These are phyloP conservation scores for Penicillium pancosmium DNA, from an alignment of 495 filamentous ascomycete genomes.

Conservation along the genomic window DNA sequence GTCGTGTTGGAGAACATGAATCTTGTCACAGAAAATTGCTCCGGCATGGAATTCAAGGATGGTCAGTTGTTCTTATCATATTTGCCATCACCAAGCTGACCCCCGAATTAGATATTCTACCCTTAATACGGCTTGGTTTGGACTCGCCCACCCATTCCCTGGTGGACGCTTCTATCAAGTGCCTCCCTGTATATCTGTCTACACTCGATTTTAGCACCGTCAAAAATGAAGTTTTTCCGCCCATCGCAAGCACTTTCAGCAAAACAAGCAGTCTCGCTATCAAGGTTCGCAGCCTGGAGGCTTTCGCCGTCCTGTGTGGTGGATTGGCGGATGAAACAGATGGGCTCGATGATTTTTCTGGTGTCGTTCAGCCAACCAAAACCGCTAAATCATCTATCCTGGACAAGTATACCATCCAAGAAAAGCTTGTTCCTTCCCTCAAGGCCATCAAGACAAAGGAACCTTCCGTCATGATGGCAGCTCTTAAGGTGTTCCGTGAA, in stretches of 20 bases:
- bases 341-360: slow-evolving; percentile 67
- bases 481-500: slow-evolving; percentile 78
- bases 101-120: slow-evolving; percentile 68
- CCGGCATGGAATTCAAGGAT: slow-evolving; percentile 92
- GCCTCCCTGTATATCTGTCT: slow-evolving; percentile 71
- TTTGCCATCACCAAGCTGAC: slow-evolving; percentile 9
- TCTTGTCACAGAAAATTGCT: slow-evolving; percentile 74
- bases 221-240: slow-evolving; percentile 92
- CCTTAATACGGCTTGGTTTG: slow-evolving; percentile 76
- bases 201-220: slow-evolving; percentile 93
- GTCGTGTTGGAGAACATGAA: slow-evolving; percentile 81
- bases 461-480: slow-evolving; percentile 95
- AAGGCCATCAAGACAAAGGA: slow-evolving; percentile 97
- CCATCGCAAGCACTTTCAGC: slow-evolving; percentile 85
- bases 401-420: slow-evolving; percentile 97
- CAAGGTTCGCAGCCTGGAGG: slow-evolving; percentile 88
- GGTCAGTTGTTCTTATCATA: slow-evolving; percentile 49
- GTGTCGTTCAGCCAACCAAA: slow-evolving; percentile 53
- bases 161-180: slow-evolving; percentile 79
- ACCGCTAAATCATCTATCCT: slow-evolving; percentile 71
- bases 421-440: slow-evolving; percentile 89
- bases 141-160: slow-evolving; percentile 87
- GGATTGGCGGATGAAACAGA: slow-evolving; percentile 53
- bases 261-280: slow-evolving; percentile 91
- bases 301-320: slow-evolving; percentile 87